Evolutionary conservation across 2,329 filamentous ascomycete species (phyloP).

Genomic region (Leptosphaerulina australis): DNA sequence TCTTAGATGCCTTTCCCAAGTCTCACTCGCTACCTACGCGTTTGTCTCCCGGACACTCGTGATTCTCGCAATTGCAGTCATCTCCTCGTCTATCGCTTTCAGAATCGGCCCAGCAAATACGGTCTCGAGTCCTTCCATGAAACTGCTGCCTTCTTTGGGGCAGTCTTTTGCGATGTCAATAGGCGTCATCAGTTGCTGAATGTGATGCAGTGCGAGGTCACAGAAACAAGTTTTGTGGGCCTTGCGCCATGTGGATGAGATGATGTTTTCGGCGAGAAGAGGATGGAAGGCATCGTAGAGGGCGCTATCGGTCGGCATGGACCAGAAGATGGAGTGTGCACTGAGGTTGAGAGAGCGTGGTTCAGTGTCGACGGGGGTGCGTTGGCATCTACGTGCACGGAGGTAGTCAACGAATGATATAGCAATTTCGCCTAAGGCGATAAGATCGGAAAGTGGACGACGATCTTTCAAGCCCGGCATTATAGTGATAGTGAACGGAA

Average conservation of each 20-base stretch:
- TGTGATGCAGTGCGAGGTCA: background rate
- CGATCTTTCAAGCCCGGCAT: too few relatives aligned
- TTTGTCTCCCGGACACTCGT: background rate
- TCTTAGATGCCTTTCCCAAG: background rate
- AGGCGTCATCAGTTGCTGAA: background rate
- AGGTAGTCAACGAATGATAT: background rate
- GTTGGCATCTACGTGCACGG: too few relatives aligned
- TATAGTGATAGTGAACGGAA: too few relatives aligned
- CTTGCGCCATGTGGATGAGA: background rate
- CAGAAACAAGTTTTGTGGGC: background rate
- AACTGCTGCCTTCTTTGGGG: background rate
- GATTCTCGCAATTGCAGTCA: too few relatives aligned
- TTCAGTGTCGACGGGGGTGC: too few relatives aligned
- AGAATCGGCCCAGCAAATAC: too few relatives aligned
- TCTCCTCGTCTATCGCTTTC: too few relatives aligned
- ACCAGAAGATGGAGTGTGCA: background rate
- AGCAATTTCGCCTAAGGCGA: too few relatives aligned
- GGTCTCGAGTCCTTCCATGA: too few relatives aligned
- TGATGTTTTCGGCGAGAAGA: background rate
- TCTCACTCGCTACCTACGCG: background rate
- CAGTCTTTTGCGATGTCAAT: background rate
- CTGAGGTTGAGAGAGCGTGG: background rate
- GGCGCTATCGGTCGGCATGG: background rate
- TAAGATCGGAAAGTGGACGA: too few relatives aligned
- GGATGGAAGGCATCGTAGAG: background rate